Percentiles rank a stretch among this genome's conserved stretches.
phyloP scores from a whole-genome alignment of 2,329 filamentous ascomycete genomes.

The Trichoderma arundinaceum region DNA sequence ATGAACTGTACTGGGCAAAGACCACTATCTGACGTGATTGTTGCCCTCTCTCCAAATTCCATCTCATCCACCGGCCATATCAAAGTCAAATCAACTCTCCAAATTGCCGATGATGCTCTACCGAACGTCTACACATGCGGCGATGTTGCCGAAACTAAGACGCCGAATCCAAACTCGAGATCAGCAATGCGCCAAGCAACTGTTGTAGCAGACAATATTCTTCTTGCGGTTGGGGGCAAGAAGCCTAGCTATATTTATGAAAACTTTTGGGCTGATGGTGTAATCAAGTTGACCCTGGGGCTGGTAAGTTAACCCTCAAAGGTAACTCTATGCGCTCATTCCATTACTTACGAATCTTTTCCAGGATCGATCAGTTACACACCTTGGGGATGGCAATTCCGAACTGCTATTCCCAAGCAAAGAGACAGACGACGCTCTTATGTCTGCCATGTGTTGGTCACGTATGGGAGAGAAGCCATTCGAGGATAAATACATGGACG shows the following conservation, averaged over 20 bases:
- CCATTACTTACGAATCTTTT: neutral
- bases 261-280: slow-evolving; percentile 53
- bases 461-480: slow-evolving; percentile 54
- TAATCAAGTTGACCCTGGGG: slow-evolving; percentile 61
- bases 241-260: slow-evolving; percentile 48
- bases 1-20: slow-evolving; percentile 65
- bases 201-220: slow-evolving; percentile 60
- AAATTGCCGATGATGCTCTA: slow-evolving; percentile 55
- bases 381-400: slow-evolving; percentile 50
- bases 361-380: slow-evolving; percentile 53
- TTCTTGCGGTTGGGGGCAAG: slow-evolving; percentile 52
- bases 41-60: slow-evolving; percentile 48
- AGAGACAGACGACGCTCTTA: slow-evolving; percentile 53
- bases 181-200: slow-evolving; percentile 60
- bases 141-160: slow-evolving; percentile 62
- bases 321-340: too few relatives aligned
- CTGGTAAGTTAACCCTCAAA: slow-evolving; percentile 46
- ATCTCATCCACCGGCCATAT: slow-evolving; percentile 58
- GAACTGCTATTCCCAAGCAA: slow-evolving; percentile 51
- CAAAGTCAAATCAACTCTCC: slow-evolving; percentile 61
- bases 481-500: slow-evolving; percentile 43
- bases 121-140: slow-evolving; percentile 67
- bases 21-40: slow-evolving; percentile 59
- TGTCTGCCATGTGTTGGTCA: slow-evolving; percentile 51
- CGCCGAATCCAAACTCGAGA: slow-evolving; percentile 58